Percentiles rank a stretch among this genome's conserved stretches.
These are phyloP conservation scores for Hyaloscypha finlandica DNA, from an alignment of 495 filamentous ascomycete species.

Conservation along the genomic window DNA sequence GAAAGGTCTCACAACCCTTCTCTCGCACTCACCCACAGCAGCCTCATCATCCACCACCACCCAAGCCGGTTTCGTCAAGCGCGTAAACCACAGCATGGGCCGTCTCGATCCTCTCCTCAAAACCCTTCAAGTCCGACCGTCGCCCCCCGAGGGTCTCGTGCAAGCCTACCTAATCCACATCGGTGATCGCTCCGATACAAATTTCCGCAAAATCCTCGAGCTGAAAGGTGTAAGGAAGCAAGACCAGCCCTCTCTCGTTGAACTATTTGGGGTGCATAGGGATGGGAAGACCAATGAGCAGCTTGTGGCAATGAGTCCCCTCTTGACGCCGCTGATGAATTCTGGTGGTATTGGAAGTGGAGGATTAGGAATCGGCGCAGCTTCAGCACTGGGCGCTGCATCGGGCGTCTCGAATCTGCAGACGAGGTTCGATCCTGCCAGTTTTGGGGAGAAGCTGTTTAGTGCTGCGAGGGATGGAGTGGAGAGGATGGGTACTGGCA, in stretches of 20 bases:
- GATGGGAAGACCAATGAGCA: constrained; percentile 49
- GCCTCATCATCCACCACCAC: constrained; percentile 44
- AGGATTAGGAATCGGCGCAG: constrained; percentile 33
- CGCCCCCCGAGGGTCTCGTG: constrained; percentile 88
- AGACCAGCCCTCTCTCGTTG: constrained; percentile 81
- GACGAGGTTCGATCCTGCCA: constrained; percentile 73
- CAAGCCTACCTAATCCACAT: constrained; percentile 97
- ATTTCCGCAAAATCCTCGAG: constrained; percentile 96
- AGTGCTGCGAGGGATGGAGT: constrained; percentile 90
- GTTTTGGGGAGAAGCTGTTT: constrained; percentile 67
- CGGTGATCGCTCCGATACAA: constrained; percentile 83
- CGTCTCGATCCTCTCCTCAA: constrained; percentile 93
- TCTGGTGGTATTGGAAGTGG: constrained; percentile 32
- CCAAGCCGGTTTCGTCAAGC: constrained; percentile 74
- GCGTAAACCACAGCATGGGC: constrained; percentile 79
- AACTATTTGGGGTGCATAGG: constrained; percentile 79
- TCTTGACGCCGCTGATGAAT: constrained; percentile 62
- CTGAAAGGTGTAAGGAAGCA: constrained; percentile 82
- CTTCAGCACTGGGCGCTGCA: constrained; percentile 41
- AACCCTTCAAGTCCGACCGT: constrained; percentile 90
- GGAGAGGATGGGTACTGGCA: constrained; percentile 75
- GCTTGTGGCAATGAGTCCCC: constrained; percentile 57
- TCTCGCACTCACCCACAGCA: constrained; percentile 53
- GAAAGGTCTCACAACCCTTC: constrained; percentile 70
- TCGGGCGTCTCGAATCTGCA: constrained; percentile 42